phyloP scores from a whole-genome alignment of 768 basidiomycete species.

The Boletus patriciae region DNA sequence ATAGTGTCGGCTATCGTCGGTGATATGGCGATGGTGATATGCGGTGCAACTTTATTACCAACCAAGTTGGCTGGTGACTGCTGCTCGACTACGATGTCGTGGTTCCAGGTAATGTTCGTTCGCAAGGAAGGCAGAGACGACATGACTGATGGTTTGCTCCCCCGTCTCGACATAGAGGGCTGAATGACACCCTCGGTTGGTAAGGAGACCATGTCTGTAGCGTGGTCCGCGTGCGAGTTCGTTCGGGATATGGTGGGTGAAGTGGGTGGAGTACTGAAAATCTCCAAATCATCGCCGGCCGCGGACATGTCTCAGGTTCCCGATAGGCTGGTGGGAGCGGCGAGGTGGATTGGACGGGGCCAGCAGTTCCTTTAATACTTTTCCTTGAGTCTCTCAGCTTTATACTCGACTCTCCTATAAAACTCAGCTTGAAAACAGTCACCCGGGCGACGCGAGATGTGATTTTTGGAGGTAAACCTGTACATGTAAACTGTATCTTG shows the following conservation, averaged over 20 bases:
- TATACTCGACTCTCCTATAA: slow-evolving; percentile 19
- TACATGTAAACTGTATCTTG: slow-evolving; percentile 12
- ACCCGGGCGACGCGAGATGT: slow-evolving; percentile 26
- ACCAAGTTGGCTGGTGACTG: slow-evolving; percentile 23
- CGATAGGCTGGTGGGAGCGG: slow-evolving; percentile 11
- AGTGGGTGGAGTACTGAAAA: slow-evolving; percentile 46
- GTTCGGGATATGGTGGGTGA: slow-evolving; percentile 36
- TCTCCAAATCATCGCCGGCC: slow-evolving; percentile 37
- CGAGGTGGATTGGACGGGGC: slow-evolving; percentile 5
- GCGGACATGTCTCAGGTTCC: slow-evolving; percentile 29
- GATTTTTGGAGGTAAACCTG: slow-evolving; percentile 12
- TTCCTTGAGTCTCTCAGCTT: slow-evolving; percentile 11
- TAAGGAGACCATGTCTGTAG: slow-evolving; percentile 10
- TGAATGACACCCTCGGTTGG: slow-evolving; percentile 25
- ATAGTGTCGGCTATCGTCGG: slow-evolving; percentile 20
- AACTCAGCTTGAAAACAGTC: slow-evolving; percentile 21
- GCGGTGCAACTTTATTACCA: slow-evolving; percentile 18
- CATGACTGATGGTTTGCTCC: slow-evolving; percentile 31
- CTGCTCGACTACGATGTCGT: slow-evolving; percentile 38
- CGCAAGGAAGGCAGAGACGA: slow-evolving; percentile 30
- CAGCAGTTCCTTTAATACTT: slow-evolving; percentile 5
- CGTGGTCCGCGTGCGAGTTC: slow-evolving; percentile 14
- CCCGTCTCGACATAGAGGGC: slow-evolving; percentile 41
- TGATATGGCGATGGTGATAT: slow-evolving; percentile 12
- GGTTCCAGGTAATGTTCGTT: slow-evolving; percentile 36